Conservation (phyloP, 805 yeast genomes). For the Saccharomycopsis sp. region DNA sequence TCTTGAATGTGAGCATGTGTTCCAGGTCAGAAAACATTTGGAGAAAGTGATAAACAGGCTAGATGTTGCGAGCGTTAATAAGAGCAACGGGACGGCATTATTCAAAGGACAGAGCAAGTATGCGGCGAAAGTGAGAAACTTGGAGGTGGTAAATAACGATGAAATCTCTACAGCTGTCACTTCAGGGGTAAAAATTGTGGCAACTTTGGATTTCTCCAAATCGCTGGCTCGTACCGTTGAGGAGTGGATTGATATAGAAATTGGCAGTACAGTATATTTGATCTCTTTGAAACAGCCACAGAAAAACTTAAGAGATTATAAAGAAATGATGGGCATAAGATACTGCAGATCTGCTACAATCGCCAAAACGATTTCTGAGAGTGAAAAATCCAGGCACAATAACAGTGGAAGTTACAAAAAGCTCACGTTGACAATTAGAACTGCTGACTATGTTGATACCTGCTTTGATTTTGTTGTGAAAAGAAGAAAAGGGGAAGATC, state of each 20-base stretch:
- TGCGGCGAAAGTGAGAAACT: slow-evolving; percentile 20
- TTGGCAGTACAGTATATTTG: slow-evolving; percentile 25
- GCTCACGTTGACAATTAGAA: slow-evolving; percentile 23
- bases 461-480: slow-evolving; percentile 24
- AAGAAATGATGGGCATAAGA: slow-evolving; percentile 23
- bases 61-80: slow-evolving; percentile 13
- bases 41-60: slow-evolving; percentile 22
- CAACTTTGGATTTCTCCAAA: slow-evolving; percentile 22
- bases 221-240: slow-evolving; percentile 10
- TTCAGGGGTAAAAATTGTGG: slow-evolving; percentile 20
- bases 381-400: not conserved
- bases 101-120: slow-evolving; percentile 23
- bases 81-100: slow-evolving; percentile 6
- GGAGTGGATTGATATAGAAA: slow-evolving; percentile 26
- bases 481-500: slow-evolving; percentile 21
- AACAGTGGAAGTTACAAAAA: slow-evolving; percentile 18
- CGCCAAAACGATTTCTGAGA: not conserved
- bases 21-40: slow-evolving; percentile 22
- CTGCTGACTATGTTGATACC: too few species aligned
- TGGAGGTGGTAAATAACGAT: slow-evolving; percentile 1
- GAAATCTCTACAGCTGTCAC: slow-evolving; percentile 19
- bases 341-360: slow-evolving; percentile 24
- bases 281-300: slow-evolving; percentile 21
- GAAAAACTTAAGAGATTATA: slow-evolving; percentile 8
- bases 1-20: slow-evolving; percentile 22